A percentile compares a stretch with the other conserved stretches of the same genome.
Conservation (phyloP, 2,329 filamentous ascomycete species). For the Didymella arachidicola region DNA sequence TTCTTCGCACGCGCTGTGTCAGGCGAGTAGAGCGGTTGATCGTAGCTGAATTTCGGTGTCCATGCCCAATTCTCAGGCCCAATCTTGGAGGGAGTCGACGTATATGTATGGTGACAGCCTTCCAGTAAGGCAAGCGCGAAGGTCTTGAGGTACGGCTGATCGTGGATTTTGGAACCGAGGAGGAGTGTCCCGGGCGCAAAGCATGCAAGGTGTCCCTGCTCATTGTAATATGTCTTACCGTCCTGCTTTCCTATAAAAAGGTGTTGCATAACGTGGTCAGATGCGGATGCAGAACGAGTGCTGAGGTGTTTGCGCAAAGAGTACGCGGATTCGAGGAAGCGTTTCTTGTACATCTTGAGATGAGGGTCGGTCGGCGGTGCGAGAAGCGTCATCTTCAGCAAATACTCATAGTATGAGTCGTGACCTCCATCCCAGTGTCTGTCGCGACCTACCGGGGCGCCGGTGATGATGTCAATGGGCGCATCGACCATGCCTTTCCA, state of each 20-base stretch:
- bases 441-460: slow-evolving; percentile 49
- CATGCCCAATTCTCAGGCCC: slow-evolving; percentile 52
- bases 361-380: slow-evolving; percentile 49
- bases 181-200: slow-evolving; percentile 52
- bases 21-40: slow-evolving; percentile 41
- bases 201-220: slow-evolving; percentile 51
- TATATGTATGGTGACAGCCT: slow-evolving; percentile 51
- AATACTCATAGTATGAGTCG: slow-evolving; percentile 55
- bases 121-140: slow-evolving; percentile 53
- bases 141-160: slow-evolving; percentile 42
- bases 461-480: slow-evolving; percentile 55
- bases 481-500: slow-evolving; percentile 53
- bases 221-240: slow-evolving; percentile 47
- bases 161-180: slow-evolving; percentile 48
- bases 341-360: slow-evolving; percentile 41
- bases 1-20: slow-evolving; percentile 34
- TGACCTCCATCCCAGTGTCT: slow-evolving; percentile 56
- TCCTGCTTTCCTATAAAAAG: slow-evolving; percentile 51
- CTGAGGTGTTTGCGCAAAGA: slow-evolving; percentile 49
- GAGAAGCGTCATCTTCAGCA: slow-evolving; percentile 52
- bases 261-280: slow-evolving; percentile 47
- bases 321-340: slow-evolving; percentile 47
- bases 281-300: slow-evolving; percentile 47
- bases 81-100: slow-evolving; percentile 49
- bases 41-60: slow-evolving; percentile 49